phyloP scores from a whole-genome alignment of 2,329 filamentous ascomycete genomes.

The Nemania serpens region DNA sequence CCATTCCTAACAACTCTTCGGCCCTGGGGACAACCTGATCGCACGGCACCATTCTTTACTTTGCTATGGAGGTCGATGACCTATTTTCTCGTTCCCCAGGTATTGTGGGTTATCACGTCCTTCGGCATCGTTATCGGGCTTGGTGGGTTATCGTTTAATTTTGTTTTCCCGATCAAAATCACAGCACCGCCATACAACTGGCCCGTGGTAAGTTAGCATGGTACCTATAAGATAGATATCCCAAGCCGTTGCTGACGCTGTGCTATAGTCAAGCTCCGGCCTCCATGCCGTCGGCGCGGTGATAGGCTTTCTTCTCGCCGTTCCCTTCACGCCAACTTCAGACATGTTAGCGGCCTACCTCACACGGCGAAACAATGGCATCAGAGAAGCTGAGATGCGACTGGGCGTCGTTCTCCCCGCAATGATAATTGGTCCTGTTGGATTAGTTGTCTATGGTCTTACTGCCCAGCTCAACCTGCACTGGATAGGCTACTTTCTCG shows the following conservation, averaged over 20 bases:
- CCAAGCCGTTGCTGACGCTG: constrained; percentile 8
- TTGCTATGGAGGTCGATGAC: constrained; percentile 50
- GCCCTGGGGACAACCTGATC: constrained; percentile 46
- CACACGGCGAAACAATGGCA: constrained; percentile 46
- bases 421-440: constrained; percentile 42
- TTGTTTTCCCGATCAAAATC: constrained; percentile 51
- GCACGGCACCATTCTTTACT: constrained; percentile 45
- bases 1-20: constrained; percentile 46
- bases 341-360: constrained; percentile 47
- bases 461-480: constrained; percentile 46
- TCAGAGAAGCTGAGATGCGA: constrained; percentile 51
- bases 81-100: constrained; percentile 50
- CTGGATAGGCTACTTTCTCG: constrained; percentile 55
- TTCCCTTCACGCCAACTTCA: constrained; percentile 43
- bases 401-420: constrained; percentile 44
- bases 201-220: constrained; percentile 41
- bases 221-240: background rate
- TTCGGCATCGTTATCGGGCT: constrained; percentile 53
- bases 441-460: constrained; percentile 46
- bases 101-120: constrained; percentile 52
- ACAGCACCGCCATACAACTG: constrained; percentile 49
- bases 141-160: constrained; percentile 52
- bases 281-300: constrained; percentile 42
- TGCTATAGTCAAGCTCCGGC: constrained; percentile 36
- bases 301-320: constrained; percentile 46